Conservation (phyloP, 345 rosid species). For the Raphanus sativus region DNA sequence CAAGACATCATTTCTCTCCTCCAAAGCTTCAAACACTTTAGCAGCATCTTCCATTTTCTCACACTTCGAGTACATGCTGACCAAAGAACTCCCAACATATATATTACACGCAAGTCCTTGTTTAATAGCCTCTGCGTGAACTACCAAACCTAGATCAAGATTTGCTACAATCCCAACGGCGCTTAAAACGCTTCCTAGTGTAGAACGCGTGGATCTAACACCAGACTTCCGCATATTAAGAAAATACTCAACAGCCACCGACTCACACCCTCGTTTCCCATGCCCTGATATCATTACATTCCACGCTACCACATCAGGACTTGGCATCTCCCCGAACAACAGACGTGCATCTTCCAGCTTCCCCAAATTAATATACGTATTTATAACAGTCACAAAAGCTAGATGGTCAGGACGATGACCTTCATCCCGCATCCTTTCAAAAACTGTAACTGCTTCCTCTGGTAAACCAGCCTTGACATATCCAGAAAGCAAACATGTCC, state of each 20-base stretch:
- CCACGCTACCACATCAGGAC: slow-evolving; percentile 83
- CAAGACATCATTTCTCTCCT: slow-evolving; percentile 72
- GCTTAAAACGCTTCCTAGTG: slow-evolving; percentile 81
- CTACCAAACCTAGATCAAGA: slow-evolving; percentile 61
- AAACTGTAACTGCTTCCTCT: slow-evolving; percentile 62
- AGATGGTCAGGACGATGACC: slow-evolving; percentile 72
- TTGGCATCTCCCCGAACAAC: slow-evolving; percentile 58
- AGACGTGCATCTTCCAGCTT: slow-evolving; percentile 64
- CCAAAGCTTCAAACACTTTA: slow-evolving; percentile 59
- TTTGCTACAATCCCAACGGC: slow-evolving; percentile 58
- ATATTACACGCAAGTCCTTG: slow-evolving; percentile 70
- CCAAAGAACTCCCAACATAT: slow-evolving; percentile 87
- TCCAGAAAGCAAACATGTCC: slow-evolving; percentile 88
- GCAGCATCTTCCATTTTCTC: slow-evolving; percentile 64
- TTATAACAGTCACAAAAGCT: slow-evolving; percentile 63
- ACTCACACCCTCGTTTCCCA: slow-evolving; percentile 65
- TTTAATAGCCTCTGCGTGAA: slow-evolving; percentile 88
- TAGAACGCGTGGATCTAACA: slow-evolving; percentile 76
- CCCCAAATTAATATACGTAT: slow-evolving; percentile 58
- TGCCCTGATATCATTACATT: slow-evolving; percentile 94
- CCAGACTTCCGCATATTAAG: slow-evolving; percentile 64
- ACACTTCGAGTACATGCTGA: slow-evolving; percentile 81
- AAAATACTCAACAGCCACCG: slow-evolving; percentile 55
- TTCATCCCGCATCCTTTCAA: slow-evolving; percentile 52
- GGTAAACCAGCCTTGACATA: slow-evolving; percentile 66